Evolutionary conservation across 305 asterid species (phyloP).

Genomic region (Rubia balearica): DNA sequence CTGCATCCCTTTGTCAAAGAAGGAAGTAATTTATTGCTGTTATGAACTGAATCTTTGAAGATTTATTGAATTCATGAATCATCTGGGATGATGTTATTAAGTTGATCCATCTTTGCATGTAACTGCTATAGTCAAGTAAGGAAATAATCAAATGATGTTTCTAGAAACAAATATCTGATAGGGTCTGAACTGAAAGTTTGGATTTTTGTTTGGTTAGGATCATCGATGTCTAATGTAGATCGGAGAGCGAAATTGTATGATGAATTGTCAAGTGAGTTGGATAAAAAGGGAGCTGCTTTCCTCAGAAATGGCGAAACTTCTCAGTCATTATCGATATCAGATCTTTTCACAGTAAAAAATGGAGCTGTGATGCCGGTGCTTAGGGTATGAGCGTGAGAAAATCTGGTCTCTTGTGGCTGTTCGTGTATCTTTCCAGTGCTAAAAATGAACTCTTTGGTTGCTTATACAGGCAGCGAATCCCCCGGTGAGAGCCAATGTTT

Average conservation of each 20-base stretch:
- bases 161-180: neutral
- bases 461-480: constrained; percentile 66
- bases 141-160: neutral
- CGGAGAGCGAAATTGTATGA: constrained; percentile 60
- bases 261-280: constrained; percentile 70
- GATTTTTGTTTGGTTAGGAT: constrained; percentile 26
- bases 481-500: constrained; percentile 86
- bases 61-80: neutral
- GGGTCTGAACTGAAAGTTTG: neutral
- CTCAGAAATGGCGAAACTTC: constrained; percentile 83
- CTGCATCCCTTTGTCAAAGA: neutral
- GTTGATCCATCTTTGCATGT: neutral
- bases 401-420: constrained; percentile 3
- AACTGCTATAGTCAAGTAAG: neutral
- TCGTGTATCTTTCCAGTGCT: constrained; percentile 13
- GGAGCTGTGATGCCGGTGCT: constrained; percentile 64
- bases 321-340: constrained; percentile 76
- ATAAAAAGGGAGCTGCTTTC: constrained; percentile 75
- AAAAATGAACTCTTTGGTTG: constrained; percentile 17
- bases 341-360: constrained; percentile 59
- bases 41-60: constrained; percentile 6
- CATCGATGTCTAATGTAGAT: constrained; percentile 45
- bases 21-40: neutral
- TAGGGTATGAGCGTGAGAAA: constrained; percentile 37
- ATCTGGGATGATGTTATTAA: neutral